Evolutionary conservation across 208 protist genomes (phyloP), one percentile per base, ranked within the genome.

Genomic region (Porcisia deanei): DNA sequence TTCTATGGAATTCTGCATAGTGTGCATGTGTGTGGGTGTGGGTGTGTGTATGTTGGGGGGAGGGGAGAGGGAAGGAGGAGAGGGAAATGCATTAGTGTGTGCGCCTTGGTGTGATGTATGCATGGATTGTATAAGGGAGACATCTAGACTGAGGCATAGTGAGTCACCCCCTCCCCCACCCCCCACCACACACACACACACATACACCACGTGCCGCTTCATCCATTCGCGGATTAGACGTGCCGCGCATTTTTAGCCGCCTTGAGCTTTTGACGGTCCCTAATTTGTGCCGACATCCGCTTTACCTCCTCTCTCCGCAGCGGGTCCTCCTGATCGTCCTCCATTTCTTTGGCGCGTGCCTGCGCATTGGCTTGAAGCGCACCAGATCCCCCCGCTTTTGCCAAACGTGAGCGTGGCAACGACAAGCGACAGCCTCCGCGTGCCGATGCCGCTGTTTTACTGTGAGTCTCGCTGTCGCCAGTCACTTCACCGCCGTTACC

Each of bases 301-400:
- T 94, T 94, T 47, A 94, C 85, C 70, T 94, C 87, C 10, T 87
- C 87, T 14, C 89, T 85, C 25, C 70, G 67, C 58, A 94, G 82
- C 47, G 89, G 89, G 22, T 90, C 89, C 73, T 79, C 80, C 39
- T 75, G 68, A n/a, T 80, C 76, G 12, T 49, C 71, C 1, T 43
- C 55, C 37, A 45, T 41, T 2, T n/a, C 73, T 34, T 47, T 55
- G 8, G 54, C 57, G 3, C 37, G 49, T 47, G 57, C 30, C 0
- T 20, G 43, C 47, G 37, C 8, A 34, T 16, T 34, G n/a, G 22
- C 30, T 41, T 39, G 59, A 54, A 30, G 14, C 22, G 2, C 57
- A n/a, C 45, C 53, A 69, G 20, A 14, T 20, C 2, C 12, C 4
- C 7, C 25, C 9, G 12, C 68, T 52, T 0, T 71, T 5, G 0